Evolutionary conservation across 2,329 filamentous ascomycete species (phyloP), one percentile per base, ranked within the genome.

Genomic region (Trichoderma koningii): DNA sequence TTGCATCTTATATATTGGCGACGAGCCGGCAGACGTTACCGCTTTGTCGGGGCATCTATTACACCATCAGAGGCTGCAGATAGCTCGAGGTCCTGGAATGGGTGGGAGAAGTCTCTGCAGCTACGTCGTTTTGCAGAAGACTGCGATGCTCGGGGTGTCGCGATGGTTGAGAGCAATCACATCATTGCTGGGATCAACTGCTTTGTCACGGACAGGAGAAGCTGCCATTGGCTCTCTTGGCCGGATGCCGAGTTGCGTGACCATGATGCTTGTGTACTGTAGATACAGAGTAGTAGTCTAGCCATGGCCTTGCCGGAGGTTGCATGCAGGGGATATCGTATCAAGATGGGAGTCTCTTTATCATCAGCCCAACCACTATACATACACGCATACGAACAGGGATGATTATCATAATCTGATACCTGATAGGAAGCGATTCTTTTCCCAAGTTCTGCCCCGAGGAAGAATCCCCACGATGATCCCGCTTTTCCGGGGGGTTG

Each of bases 101-200:
- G 26, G 17, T 28, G 53, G 38, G 26, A 23, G 42, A 23, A 17
- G 9, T 44, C 10, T 17, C 38, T 41, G n/a, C 15, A 17, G 38
- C 21, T 44, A 44, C 53, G 19, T 23, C 42, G 41, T 30, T 38
- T 21, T 62, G 38, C 38, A 44, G 15, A 15, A 55, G 19, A 53
- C 12, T 45, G 38, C 42, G 62, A 23, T 41, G 19, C 12, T n/a
- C 30, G 38, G 50, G 44, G 21, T 65, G 63, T 65, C 63, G 63
- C 45, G 63, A 65, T 65, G 55, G 7, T 47, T 6, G 15, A 65
- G 47, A 53, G 47, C 48, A 65, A 65, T 65, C 63, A 55, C 63
- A 48, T 47, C 63, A 65, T 65, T 47, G 41, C 55, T 26, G 34
- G 53, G 62, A 44, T 59, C 26, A 28, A 30, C 53, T 19, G 3